Base-by-base conservation (phyloP, 768 basidiomycete species). In the Brasilioporus rufonigricans region DNA sequence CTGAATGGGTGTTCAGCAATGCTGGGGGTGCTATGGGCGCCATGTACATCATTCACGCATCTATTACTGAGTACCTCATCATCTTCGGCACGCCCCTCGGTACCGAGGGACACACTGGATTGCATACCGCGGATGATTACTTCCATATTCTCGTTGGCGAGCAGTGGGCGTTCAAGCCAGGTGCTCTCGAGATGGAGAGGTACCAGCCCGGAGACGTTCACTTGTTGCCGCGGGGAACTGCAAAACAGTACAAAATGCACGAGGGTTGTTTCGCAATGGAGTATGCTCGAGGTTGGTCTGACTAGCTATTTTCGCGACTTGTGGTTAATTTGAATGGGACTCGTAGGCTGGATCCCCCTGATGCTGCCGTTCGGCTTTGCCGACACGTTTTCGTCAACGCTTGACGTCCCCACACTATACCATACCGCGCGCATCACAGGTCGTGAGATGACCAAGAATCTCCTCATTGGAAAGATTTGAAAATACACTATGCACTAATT, bases 191-290 rank as follows among this genome's bases (percentile, higher is more conserved):
- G 62, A 90, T 84, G 82, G 93, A 98, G 81, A 74, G 82, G 21
- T 99, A 99, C 70, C 73, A 76, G 5, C 75, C 93, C 0, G 97
- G 97, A 3, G 84, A 81, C 50, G 88, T 97, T 3, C 92, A 99
- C 71, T 79, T 87, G 66, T 76, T 98, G 53, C 86, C 79, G 11
- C 77, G 96, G 36, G 93, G 93, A 5, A 80, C 82, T 3, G 87
- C 85, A 52, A 98, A 97, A 77, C 97, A 99, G 72, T 98, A 98
- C 74, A 96, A 95, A 71, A 95, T 98, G 90, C 92, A 92, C 65
- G 83, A 94, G 56, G 94, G 93, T 14, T 96, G 92, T 69, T 98
- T 92, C 70, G 97, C 97, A 9, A 73, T 99, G 60, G 97, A 99
- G 71, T 94, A 96, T 63, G 96, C 95, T 39, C 73, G 88, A 70